Evolutionary conservation across 805 yeast genomes (phyloP).

Genomic region (Osmozyma mogii): DNA sequence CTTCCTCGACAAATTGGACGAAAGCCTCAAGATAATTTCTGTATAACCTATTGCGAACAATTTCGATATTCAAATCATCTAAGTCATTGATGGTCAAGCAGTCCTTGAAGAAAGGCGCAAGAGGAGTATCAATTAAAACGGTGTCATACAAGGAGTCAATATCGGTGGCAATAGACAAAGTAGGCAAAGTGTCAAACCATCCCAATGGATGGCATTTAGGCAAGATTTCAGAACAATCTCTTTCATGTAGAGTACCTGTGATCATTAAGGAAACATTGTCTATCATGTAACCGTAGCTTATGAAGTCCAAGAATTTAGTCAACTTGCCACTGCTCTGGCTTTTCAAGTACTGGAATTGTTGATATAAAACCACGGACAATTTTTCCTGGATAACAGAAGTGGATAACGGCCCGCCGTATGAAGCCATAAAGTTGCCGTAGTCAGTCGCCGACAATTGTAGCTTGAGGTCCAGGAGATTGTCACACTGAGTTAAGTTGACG

Average conservation of each 20-base stretch:
- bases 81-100: conserved; percentile 82
- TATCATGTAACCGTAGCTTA: conserved; percentile 96
- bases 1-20: conserved; percentile 49
- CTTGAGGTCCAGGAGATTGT: conserved; percentile 86
- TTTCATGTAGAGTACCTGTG: conserved; percentile 93
- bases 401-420: conserved; percentile 74
- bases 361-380: conserved; percentile 64
- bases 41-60: conserved; percentile 84
- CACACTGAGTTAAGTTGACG: conserved; percentile 91
- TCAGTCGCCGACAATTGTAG: conserved; percentile 93
- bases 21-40: conserved; percentile 92
- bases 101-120: conserved; percentile 92
- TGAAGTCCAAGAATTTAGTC: conserved; percentile 79
- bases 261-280: conserved; percentile 94
- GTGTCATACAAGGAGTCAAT: conserved; percentile 87
- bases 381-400: conserved; percentile 81
- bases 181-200: conserved; percentile 97
- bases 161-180: conserved; percentile 90
- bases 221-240: conserved; percentile 83
- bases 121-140: conserved; percentile 91
- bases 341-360: conserved; percentile 78
- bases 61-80: conserved; percentile 93
- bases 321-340: conserved; percentile 78
- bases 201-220: conserved; percentile 95
- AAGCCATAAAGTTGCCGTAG: conserved; percentile 83